phyloP scores from a whole-genome alignment of 768 basidiomycete genomes.

The Suillus placidus region DNA sequence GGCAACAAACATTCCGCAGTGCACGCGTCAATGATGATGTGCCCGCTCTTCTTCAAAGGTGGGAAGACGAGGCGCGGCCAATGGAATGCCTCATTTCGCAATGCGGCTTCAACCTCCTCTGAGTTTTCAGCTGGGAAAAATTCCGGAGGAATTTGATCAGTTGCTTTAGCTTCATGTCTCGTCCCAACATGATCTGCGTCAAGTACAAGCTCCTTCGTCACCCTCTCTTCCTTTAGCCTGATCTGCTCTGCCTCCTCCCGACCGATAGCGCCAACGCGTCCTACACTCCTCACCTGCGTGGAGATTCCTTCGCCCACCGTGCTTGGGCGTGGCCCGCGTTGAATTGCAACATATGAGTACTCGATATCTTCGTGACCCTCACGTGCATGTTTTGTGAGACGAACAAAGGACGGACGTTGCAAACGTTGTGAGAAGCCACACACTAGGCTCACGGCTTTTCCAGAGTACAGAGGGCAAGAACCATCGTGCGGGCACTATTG shows the following conservation, averaged over 20 bases:
- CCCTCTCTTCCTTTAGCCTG: slow-evolving; percentile 16
- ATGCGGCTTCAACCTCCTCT: slow-evolving; percentile 48
- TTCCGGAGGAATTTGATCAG: slow-evolving; percentile 14
- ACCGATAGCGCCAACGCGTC: slow-evolving; percentile 34
- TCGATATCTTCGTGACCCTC: slow-evolving; percentile 84
- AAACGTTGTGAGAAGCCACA: slow-evolving; percentile 90
- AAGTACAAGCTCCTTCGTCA: slow-evolving; percentile 29
- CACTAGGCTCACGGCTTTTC: slow-evolving; percentile 52
- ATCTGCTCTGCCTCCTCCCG: slow-evolving; percentile 33
- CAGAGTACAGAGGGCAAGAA: slow-evolving; percentile 72
- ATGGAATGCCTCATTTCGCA: slow-evolving; percentile 75
- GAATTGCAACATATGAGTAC: slow-evolving; percentile 90
- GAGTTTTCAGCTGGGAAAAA: slow-evolving; percentile 10
- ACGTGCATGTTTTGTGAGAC: slow-evolving; percentile 84
- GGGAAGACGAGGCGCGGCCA: slow-evolving; percentile 94
- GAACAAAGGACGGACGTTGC: slow-evolving; percentile 83
- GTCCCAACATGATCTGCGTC: slow-evolving; percentile 19
- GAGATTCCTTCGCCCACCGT: neutral
- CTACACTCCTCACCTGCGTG: slow-evolving; percentile 17
- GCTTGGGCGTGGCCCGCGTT: slow-evolving; percentile 71
- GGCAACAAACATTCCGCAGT: slow-evolving; percentile 64
- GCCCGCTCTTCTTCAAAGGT: slow-evolving; percentile 90
- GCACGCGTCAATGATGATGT: slow-evolving; percentile 90
- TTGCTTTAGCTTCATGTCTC: neutral
- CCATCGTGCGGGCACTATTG: slow-evolving; percentile 88